A percentile compares a stretch with the other conserved stretches of the same genome.
These are phyloP conservation scores for Eimeria falciformis DNA, from an alignment of 169 alveolate species.

Conservation along the genomic window DNA sequence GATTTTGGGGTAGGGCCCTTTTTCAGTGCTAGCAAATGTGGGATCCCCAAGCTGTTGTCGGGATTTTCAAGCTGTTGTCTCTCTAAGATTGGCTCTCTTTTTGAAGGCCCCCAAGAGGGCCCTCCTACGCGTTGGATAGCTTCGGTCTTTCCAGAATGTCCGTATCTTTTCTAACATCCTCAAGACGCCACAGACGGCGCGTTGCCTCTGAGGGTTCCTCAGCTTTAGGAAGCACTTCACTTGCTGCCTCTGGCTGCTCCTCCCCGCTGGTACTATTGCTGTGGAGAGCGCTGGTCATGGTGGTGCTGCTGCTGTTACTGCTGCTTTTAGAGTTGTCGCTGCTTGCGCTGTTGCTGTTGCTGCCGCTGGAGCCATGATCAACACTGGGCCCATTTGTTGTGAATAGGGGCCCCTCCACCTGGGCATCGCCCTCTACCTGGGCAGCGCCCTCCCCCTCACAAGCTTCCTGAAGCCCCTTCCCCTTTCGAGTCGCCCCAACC, in stretches of 20 bases:
- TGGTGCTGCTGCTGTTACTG: constrained; percentile 27
- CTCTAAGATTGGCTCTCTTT: no score
- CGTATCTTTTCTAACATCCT: constrained; percentile 68
- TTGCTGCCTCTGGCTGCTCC: constrained; percentile 18
- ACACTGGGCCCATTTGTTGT: background rate
- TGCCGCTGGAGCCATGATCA: background rate
- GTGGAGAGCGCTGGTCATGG: background rate
- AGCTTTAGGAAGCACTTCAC: background rate
- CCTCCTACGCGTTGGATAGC: background rate
- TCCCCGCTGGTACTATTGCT: background rate
- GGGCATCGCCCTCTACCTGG: background rate
- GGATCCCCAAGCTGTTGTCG: no score
- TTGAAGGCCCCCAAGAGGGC: no score
- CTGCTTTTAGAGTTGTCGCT: background rate
- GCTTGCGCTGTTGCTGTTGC: background rate
- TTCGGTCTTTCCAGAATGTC: constrained; percentile 73
- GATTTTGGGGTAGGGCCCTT: no score
- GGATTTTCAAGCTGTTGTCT: no score
- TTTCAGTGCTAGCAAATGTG: no score
- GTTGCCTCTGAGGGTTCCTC: background rate
- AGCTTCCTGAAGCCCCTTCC: background rate
- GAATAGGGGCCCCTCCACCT: background rate
- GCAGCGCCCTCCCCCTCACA: background rate
- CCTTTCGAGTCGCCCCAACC: constrained; percentile 63
- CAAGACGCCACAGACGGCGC: constrained; percentile 62